These are phyloP conservation scores for Lotus japonicus DNA, from an alignment of 306 rosid species.

Conservation along the genomic window DNA sequence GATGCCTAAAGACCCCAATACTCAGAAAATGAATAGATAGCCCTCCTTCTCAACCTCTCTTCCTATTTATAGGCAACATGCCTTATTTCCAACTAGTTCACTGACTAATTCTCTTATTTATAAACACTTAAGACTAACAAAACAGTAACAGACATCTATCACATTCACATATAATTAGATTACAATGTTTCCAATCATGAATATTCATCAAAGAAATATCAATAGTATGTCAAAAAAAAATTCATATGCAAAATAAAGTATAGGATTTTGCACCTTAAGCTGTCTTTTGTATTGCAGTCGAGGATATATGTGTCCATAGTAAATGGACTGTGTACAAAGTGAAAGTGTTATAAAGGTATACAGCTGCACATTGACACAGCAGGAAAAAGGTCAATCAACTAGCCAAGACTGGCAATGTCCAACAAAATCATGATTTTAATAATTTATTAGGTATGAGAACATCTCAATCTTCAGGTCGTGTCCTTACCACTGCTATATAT, in stretches of 20 bases:
- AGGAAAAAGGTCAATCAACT: conserved; percentile 10
- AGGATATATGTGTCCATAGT: conserved; percentile 45
- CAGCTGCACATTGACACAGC: conserved; percentile 42
- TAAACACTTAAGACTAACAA: too few species aligned
- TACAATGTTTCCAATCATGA: too few species aligned
- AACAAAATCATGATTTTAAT: neutral
- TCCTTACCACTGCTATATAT: conserved; percentile 60
- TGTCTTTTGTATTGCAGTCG: conserved; percentile 28
- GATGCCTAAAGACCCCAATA: too few species aligned
- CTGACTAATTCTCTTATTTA: too few species aligned
- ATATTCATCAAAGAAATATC: too few species aligned
- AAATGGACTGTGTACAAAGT: conserved; percentile 47
- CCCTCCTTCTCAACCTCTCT: too few species aligned
- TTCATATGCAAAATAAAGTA: too few species aligned
- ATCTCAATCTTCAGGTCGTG: conserved; percentile 12
- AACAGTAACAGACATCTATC: too few species aligned
- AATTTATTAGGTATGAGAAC: neutral
- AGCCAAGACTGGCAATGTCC: neutral
- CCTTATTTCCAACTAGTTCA: too few species aligned
- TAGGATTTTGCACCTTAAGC: conserved; percentile 32
- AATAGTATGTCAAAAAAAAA: neutral
- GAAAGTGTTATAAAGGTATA: conserved; percentile 42
- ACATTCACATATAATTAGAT: too few species aligned
- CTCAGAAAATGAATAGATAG: too few species aligned
- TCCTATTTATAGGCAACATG: too few species aligned